Base-by-base conservation (phyloP, 306 rosid species). In the Aeschynomene evenia region DNA sequence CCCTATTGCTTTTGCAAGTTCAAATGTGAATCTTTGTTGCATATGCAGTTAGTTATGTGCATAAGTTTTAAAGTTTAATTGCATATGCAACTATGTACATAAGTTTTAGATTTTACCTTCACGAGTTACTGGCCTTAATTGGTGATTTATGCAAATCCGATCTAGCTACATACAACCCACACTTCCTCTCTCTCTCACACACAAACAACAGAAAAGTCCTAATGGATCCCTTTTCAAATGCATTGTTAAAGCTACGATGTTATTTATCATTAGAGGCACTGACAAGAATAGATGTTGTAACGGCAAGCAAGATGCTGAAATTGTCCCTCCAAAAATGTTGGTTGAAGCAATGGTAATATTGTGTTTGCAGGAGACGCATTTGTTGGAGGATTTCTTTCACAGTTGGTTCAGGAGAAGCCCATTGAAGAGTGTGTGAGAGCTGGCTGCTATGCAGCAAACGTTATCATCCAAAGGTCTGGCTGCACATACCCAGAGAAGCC, bases 401-500 rank as follows among this genome's bases (percentile, higher is more conserved):
- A 86, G 78, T 49, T 91, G 75, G 82, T 86, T 78, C 87, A 33
- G 68, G 84, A 77, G 88, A 91, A 88, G 79, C 85, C 96, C 36
- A 83, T 91, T 43, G 93, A 81, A 73, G 93, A 82, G 16, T 88
- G 91, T 55, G 89, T 91, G 62, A 83, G 63, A 81, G 96, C 84
- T 20, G 97, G 96, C 26, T 71, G 79, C 72, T 91, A 91, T 54
- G 96, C 96, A 20, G 80, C 96, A 2, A 85, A 88, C 79, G 96
- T 91, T 66, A 74, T 91, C 64, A 86, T 91, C 75, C 97, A 91
- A 66, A 86, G 96, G 89, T 81, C 97, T 19, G 91, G 92, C 70
- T 91, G 97, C 88, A 86, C 93, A 1, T 91, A 74, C 82, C 97
- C 97, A 4, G 93, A 81, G 69, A 91, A 91, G 84, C 93, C 97